Conservation (phyloP, 1,284 basidiomycete species). For the Austroboletus novae-zelandiae region DNA sequence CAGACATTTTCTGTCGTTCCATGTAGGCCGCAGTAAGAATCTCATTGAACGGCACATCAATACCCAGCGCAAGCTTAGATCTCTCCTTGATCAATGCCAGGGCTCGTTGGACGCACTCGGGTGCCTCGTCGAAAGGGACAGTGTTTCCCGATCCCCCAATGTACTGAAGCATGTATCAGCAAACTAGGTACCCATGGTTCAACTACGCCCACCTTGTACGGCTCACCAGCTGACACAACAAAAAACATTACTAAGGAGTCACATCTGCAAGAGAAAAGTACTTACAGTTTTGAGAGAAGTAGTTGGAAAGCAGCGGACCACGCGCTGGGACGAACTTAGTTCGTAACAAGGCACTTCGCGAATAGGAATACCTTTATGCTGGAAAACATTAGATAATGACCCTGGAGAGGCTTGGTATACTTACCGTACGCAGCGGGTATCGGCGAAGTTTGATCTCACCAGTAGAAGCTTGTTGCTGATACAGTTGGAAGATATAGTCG, state of each 20-base stretch:
- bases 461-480: slow-evolving; percentile 58
- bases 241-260: slow-evolving; percentile 2
- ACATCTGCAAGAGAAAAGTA: slow-evolving; percentile 5
- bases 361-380: slow-evolving; percentile 60
- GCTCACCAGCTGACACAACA: slow-evolving; percentile 55
- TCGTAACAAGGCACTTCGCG: neutral
- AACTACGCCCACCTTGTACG: slow-evolving; percentile 54
- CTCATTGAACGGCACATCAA: slow-evolving; percentile 59
- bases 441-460: slow-evolving; percentile 61
- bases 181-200: neutral
- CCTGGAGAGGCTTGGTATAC: slow-evolving; percentile 6
- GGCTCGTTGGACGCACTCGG: slow-evolving; percentile 55
- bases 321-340: slow-evolving; percentile 44
- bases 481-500: slow-evolving; percentile 55
- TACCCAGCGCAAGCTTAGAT: slow-evolving; percentile 39
- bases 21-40: slow-evolving; percentile 78
- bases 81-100: slow-evolving; percentile 56
- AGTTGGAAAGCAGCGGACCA: slow-evolving; percentile 68
- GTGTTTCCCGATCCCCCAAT: slow-evolving; percentile 72
- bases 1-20: slow-evolving; percentile 79
- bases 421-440: slow-evolving; percentile 63
- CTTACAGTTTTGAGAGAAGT: slow-evolving; percentile 81
- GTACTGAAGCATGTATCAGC: slow-evolving; percentile 47
- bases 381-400: slow-evolving; percentile 11
- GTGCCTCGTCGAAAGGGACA: slow-evolving; percentile 56